Conservation (phyloP, 2,329 filamentous ascomycete species). For the Drechslerella dactyloides region DNA sequence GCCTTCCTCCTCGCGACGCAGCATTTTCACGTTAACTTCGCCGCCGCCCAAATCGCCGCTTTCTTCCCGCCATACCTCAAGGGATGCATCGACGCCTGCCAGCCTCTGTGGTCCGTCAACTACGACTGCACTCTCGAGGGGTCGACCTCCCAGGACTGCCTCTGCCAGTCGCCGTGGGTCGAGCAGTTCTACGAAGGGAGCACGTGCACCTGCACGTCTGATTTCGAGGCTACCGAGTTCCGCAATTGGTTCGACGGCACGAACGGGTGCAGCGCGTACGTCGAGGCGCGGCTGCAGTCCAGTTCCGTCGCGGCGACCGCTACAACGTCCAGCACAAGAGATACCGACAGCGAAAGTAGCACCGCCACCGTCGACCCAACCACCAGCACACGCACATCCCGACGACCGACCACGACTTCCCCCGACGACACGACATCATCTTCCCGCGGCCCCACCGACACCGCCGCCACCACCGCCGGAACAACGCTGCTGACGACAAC, state of each 20-base stretch:
- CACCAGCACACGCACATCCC: conserved; percentile 2
- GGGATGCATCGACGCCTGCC: conserved; percentile 30
- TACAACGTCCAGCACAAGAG: not conserved
- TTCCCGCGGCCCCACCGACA: not conserved
- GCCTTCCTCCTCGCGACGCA: conserved; percentile 9
- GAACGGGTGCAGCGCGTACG: conserved; percentile 24
- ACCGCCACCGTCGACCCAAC: conserved; percentile 3
- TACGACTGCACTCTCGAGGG: conserved; percentile 36
- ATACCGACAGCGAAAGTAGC: conserved; percentile 9
- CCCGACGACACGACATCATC: not conserved
- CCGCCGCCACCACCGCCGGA: conserved; percentile 19
- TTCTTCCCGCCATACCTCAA: conserved; percentile 40
- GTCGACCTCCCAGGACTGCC: conserved; percentile 26
- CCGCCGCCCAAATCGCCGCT: conserved; percentile 23
- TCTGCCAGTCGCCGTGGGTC: conserved; percentile 36
- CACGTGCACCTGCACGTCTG: conserved; percentile 44
- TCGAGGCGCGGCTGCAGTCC: conserved; percentile 38
- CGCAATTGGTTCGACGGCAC: conserved; percentile 49
- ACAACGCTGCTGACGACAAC: conserved; percentile 29
- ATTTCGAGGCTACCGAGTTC: conserved; percentile 42
- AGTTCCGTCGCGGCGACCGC: conserved; percentile 23
- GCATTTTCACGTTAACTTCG: not conserved
- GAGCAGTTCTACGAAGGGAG: conserved; percentile 43
- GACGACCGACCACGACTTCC: conserved; percentile 14
- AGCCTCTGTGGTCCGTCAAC: conserved; percentile 39